Conservation (phyloP, 2,329 filamentous ascomycete genomes). For the Zarea fungicola region DNA sequence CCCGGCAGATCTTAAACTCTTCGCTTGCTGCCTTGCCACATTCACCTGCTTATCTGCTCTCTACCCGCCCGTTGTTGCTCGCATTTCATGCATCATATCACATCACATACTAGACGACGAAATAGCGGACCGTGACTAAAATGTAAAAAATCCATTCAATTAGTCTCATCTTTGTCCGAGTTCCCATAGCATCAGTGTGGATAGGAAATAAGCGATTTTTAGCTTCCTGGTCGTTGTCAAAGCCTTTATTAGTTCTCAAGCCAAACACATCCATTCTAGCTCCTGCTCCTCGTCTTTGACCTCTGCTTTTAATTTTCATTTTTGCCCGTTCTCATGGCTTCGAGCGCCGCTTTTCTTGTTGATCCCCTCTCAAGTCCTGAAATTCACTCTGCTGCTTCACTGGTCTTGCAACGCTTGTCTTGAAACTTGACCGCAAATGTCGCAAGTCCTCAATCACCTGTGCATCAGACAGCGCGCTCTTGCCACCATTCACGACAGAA, state of each 20-base stretch:
- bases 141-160: not conserved
- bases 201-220: too few relatives aligned
- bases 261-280: not conserved
- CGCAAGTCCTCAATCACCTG: slow-evolving; percentile 71
- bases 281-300: not conserved
- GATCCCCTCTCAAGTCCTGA: slow-evolving; percentile 79
- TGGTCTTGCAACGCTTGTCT: slow-evolving; percentile 68
- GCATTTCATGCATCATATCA: not conserved
- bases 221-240: not conserved
- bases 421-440: slow-evolving; percentile 71
- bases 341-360: too few relatives aligned
- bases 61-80: too few relatives aligned
- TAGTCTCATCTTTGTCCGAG: too few relatives aligned
- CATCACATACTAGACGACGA: not conserved
- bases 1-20: too few relatives aligned
- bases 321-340: slow-evolving; percentile 56
- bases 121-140: too few relatives aligned
- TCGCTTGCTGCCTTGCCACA: too few relatives aligned
- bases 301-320: not conserved
- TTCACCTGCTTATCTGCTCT: too few relatives aligned
- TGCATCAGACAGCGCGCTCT: slow-evolving; percentile 33
- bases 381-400: slow-evolving; percentile 76
- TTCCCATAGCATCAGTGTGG: too few relatives aligned
- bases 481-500: slow-evolving; percentile 40
- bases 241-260: not conserved